Evolutionary conservation across 2,329 filamentous ascomycete species (phyloP).

Genomic region (Graphilbum fragrans): DNA sequence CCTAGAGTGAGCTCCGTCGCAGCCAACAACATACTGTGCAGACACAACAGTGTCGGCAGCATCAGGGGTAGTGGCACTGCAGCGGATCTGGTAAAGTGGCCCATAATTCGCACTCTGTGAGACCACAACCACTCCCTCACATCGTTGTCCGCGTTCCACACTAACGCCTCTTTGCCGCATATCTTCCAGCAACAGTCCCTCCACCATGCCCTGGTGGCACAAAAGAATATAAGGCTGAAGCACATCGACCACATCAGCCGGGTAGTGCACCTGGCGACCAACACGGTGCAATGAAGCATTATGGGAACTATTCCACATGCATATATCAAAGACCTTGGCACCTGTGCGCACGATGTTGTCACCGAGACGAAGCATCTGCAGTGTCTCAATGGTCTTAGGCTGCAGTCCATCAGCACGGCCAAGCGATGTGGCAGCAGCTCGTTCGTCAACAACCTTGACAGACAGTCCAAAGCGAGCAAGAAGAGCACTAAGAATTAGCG

Average conservation of each 20-base stretch:
- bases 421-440: conserved; percentile 40
- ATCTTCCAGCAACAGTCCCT: conserved; percentile 57
- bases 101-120: too few relatives aligned
- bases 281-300: conserved; percentile 31
- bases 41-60: not conserved
- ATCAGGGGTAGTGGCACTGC: not conserved
- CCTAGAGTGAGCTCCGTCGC: conserved; percentile 59
- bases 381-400: conserved; percentile 67
- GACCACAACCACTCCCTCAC: conserved; percentile 32
- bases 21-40: conserved; percentile 55
- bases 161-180: conserved; percentile 50
- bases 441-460: conserved; percentile 43
- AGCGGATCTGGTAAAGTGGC: too few relatives aligned
- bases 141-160: conserved; percentile 51
- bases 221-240: conserved; percentile 41
- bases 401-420: conserved; percentile 58
- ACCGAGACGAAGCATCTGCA: conserved; percentile 57
- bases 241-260: conserved; percentile 31
- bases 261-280: conserved; percentile 48
- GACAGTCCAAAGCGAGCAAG: conserved; percentile 46
- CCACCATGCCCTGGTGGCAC: conserved; percentile 64
- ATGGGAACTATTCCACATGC: conserved; percentile 53
- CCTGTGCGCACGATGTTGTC: conserved; percentile 53
- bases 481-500: conserved; percentile 1
- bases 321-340: conserved; percentile 60